phyloP scores from a whole-genome alignment of 805 yeast genomes.

The Saturnispora zaruensis region DNA sequence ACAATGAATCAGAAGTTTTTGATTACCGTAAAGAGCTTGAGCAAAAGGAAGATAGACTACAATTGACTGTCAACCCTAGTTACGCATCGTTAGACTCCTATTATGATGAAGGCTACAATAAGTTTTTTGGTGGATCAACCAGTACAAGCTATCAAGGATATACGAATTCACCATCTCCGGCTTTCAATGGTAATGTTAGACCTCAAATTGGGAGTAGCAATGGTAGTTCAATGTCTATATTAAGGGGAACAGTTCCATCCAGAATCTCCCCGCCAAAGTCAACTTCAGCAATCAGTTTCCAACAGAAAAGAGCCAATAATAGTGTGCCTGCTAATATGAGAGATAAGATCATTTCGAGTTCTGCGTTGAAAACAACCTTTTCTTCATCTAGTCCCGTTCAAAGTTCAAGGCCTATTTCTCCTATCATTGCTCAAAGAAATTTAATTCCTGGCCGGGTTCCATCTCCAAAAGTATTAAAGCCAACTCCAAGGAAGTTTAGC shows the following conservation, averaged over 20 bases:
- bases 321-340: neutral
- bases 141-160: neutral
- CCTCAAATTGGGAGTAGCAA: neutral
- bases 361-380: neutral
- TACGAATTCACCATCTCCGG: neutral
- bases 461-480: neutral
- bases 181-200: neutral
- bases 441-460: neutral
- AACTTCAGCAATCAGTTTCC: neutral
- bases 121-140: constrained; percentile 6
- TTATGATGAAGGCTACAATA: constrained; percentile 29
- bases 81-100: constrained; percentile 72
- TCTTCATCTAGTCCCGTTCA: neutral
- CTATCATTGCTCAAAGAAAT: neutral
- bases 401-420: neutral
- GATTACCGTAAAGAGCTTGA: constrained; percentile 19
- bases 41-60: constrained; percentile 8
- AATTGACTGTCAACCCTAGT: constrained; percentile 44
- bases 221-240: neutral
- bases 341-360: neutral
- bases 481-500: neutral
- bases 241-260: neutral
- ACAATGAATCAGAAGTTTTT: constrained; percentile 7
- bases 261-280: neutral
- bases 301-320: neutral